phyloP scores from a whole-genome alignment of 495 filamentous ascomycete genomes.

The Penicillium steckii region DNA sequence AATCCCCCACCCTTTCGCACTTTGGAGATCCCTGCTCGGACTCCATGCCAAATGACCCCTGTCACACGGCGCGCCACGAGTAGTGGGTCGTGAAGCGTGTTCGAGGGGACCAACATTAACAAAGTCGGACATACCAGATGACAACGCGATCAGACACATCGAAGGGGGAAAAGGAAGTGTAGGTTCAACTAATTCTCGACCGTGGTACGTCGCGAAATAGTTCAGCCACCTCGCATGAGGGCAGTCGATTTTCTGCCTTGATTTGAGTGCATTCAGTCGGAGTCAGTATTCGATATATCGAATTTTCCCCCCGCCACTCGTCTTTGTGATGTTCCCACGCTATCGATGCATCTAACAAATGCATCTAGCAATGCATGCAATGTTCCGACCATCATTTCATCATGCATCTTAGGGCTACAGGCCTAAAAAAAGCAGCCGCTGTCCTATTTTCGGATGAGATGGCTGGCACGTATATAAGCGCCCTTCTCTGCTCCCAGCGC shows the following conservation, averaged over 20 bases:
- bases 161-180: too few relatives aligned
- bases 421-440: constrained; percentile 17
- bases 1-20: neutral
- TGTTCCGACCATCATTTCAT: constrained; percentile 7
- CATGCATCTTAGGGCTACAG: neutral
- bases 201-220: constrained; percentile 10
- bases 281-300: constrained; percentile 13
- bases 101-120: constrained; percentile 14
- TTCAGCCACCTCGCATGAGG: constrained; percentile 24
- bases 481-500: neutral
- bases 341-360: neutral
- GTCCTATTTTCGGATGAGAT: constrained; percentile 10
- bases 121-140: constrained; percentile 7
- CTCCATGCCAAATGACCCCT: constrained; percentile 23
- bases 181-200: neutral
- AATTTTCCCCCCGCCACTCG: constrained; percentile 1
- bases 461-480: neutral
- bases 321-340: neutral
- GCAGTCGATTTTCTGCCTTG: constrained; percentile 9
- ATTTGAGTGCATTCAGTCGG: too few relatives aligned
- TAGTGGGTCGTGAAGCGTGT: constrained; percentile 19
- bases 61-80: constrained; percentile 23
- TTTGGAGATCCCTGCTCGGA: constrained; percentile 8
- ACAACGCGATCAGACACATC: constrained; percentile 6
- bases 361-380: constrained; percentile 13